phyloP scores from a whole-genome alignment of 192 early-diverging fungal species.

The Podila epicladia region DNA sequence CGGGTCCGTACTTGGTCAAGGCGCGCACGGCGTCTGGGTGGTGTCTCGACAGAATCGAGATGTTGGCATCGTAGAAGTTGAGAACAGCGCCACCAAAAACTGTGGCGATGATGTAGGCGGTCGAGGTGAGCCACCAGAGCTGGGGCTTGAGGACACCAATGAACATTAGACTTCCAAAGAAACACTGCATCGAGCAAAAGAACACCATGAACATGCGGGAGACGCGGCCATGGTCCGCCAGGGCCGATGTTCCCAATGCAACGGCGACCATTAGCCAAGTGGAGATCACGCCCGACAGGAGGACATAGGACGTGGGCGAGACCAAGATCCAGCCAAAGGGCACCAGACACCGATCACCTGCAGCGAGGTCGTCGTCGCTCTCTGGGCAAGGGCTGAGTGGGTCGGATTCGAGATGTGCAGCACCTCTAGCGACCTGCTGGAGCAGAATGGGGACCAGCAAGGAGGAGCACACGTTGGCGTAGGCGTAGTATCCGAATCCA shows the following conservation, averaged over 20 bases:
- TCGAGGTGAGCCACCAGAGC: slow-evolving; percentile 31
- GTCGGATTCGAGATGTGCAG: slow-evolving; percentile 24
- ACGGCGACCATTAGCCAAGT: slow-evolving; percentile 38
- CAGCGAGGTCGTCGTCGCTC: slow-evolving; percentile 8
- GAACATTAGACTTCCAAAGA: slow-evolving; percentile 40
- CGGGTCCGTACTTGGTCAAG: slow-evolving; percentile 11
- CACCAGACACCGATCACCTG: slow-evolving; percentile 26
- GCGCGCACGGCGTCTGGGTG: slow-evolving; percentile 50
- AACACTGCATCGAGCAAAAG: slow-evolving; percentile 18
- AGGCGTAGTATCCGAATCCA: slow-evolving; percentile 41
- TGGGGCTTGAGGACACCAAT: slow-evolving; percentile 23
- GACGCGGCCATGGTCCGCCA: slow-evolving; percentile 50
- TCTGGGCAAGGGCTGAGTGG: slow-evolving; percentile 24
- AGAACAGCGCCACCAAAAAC: slow-evolving; percentile 10
- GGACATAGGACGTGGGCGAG: slow-evolving; percentile 37
- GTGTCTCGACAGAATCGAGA: slow-evolving; percentile 51
- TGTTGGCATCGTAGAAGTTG: slow-evolving; percentile 60
- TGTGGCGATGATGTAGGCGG: slow-evolving; percentile 20
- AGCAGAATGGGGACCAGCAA: slow-evolving; percentile 35
- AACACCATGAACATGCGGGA: slow-evolving; percentile 28
- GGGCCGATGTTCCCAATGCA: slow-evolving; percentile 42
- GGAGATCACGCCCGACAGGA: slow-evolving; percentile 37
- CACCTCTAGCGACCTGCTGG: slow-evolving; percentile 25
- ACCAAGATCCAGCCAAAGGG: slow-evolving; percentile 44
- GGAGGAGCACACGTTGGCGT: slow-evolving; percentile 32